A percentile compares a stretch with the other conserved stretches of the same genome.
These are phyloP conservation scores for Microbotryomycetes sp. DNA, from an alignment of 1,284 basidiomycete genomes.

Conservation along the genomic window DNA sequence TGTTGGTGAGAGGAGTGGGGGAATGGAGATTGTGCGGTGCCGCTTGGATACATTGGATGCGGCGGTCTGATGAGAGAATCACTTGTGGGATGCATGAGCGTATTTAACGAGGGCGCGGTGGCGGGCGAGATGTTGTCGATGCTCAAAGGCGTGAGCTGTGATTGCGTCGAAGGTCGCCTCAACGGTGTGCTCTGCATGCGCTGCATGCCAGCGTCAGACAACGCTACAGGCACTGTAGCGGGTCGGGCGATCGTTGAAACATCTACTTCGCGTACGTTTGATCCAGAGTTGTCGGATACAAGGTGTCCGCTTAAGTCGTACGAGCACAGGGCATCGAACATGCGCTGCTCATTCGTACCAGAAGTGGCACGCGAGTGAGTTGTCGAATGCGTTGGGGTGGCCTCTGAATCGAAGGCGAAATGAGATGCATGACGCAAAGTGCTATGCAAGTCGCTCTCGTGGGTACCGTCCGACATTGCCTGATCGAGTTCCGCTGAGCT, in stretches of 20 bases:
- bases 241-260: background rate
- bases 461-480: background rate
- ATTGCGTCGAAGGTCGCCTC: background rate
- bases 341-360: background rate
- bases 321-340: background rate
- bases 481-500: background rate
- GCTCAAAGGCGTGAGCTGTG: background rate
- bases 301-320: too few species aligned
- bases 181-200: background rate
- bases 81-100: background rate
- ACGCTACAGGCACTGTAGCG: background rate
- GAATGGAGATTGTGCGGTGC: background rate
- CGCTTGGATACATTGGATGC: too few species aligned
- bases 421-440: background rate
- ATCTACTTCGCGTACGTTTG: too few species aligned
- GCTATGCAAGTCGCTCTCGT: background rate
- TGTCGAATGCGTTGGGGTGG: constrained; percentile 28
- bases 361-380: constrained; percentile 19
- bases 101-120: background rate
- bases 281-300: too few species aligned
- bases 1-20: background rate
- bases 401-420: constrained; percentile 23
- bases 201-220: background rate
- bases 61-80: too few species aligned
- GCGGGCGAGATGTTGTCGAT: background rate